A percentile compares a stretch with the other conserved stretches of the same genome.
phyloP scores from a whole-genome alignment of 1,284 basidiomycete genomes.

The Microbotryum scabiosae region DNA sequence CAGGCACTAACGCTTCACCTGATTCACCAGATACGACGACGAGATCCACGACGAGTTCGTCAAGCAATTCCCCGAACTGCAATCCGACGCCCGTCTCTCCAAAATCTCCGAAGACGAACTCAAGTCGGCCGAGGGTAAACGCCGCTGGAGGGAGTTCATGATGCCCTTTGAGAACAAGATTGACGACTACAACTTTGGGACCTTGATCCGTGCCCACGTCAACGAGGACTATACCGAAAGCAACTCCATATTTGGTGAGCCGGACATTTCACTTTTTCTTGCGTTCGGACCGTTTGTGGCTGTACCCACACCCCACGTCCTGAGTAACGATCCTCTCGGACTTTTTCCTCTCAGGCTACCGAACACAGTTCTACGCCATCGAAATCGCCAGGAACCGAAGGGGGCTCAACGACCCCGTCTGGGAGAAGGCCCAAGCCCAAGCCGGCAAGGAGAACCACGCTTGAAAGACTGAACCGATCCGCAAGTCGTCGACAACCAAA shows the following conservation, averaged over 20 bases:
- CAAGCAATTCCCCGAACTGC: constrained; percentile 70
- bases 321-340: constrained; percentile 39
- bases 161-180: constrained; percentile 55
- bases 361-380: constrained; percentile 77
- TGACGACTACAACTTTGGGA: constrained; percentile 96
- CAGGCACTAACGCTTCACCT: not conserved
- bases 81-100: constrained; percentile 55
- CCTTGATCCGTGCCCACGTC: constrained; percentile 76
- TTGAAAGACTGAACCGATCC: not conserved
- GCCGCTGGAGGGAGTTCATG: constrained; percentile 86
- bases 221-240: constrained; percentile 77
- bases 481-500: no score
- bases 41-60: constrained; percentile 77
- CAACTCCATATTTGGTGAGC: constrained; percentile 84
- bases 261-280: not conserved
- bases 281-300: constrained; percentile 2
- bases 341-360: constrained; percentile 36
- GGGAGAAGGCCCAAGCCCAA: constrained; percentile 56
- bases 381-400: constrained; percentile 91
- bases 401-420: constrained; percentile 83
- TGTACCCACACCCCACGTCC: constrained; percentile 49
- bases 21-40: constrained; percentile 64
- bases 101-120: constrained; percentile 87
- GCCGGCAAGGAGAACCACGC: not conserved
- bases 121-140: constrained; percentile 86